Evolutionary conservation across 2,329 filamentous ascomycete species (phyloP).

Genomic region (Fusarium neocosmosporiellum): DNA sequence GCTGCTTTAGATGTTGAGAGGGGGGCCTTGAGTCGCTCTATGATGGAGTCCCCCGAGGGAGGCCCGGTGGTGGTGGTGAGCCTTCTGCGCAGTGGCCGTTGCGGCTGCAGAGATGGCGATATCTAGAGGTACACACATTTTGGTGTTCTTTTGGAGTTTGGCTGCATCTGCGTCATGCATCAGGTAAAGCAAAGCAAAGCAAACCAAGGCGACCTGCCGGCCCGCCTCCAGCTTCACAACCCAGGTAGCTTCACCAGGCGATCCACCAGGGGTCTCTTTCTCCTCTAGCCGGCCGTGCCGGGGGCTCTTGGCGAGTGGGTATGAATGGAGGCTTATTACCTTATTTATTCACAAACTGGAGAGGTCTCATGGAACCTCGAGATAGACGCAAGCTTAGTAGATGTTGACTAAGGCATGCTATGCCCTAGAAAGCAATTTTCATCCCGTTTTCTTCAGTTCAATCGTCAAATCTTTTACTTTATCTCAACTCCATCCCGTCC

Average conservation of each 20-base stretch:
- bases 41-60: neutral
- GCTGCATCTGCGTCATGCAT: slow-evolving; percentile 5
- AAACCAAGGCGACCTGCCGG: neutral
- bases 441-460: neutral
- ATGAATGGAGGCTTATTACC: neutral
- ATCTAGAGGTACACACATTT: neutral
- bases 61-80: neutral
- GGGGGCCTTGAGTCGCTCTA: neutral
- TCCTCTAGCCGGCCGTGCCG: neutral
- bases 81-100: neutral
- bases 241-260: neutral
- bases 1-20: neutral
- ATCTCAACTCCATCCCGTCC: neutral
- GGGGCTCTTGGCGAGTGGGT: neutral
- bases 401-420: neutral
- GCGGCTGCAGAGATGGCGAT: neutral
- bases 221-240: neutral
- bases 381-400: neutral
- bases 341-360: neutral
- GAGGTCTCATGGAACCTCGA: neutral
- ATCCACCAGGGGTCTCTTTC: neutral
- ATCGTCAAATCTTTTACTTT: neutral
- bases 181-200: neutral
- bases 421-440: neutral
- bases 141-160: neutral